A percentile compares a stretch with the other conserved stretches of the same genome.
Conservation (phyloP, 371 early-diverging fungal species). For the Lichtheimia corymbifera region DNA sequence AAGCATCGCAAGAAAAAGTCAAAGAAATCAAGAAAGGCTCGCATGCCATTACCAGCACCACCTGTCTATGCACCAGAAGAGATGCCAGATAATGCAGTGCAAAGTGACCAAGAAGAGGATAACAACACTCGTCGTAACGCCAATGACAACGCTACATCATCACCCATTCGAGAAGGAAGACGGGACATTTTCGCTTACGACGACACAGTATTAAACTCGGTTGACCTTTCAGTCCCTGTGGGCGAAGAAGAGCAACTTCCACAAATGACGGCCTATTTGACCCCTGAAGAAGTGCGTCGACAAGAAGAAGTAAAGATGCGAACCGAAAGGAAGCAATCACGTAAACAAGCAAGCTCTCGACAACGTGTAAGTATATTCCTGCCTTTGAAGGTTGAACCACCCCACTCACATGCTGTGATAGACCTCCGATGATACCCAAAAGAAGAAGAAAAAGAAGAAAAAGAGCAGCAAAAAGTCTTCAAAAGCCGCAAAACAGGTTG, state of each 20-base stretch:
- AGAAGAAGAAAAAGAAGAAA: conserved; percentile 25
- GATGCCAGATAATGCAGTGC: conserved; percentile 65
- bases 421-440: conserved; percentile 16
- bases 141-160: conserved; percentile 4
- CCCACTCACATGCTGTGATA: conserved; percentile 15
- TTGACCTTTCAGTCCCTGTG: conserved; percentile 65
- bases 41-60: conserved; percentile 31
- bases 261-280: conserved; percentile 58
- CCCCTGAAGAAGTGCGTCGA: conserved; percentile 63
- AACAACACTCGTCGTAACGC: conserved; percentile 12
- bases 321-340: conserved; percentile 39
- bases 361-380: too few species aligned
- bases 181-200: conserved; percentile 46
- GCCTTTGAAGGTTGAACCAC: too few species aligned
- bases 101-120: conserved; percentile 40
- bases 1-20: conserved; percentile 25
- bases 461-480: conserved; percentile 11
- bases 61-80: conserved; percentile 67
- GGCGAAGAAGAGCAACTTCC: conserved; percentile 65
- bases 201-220: conserved; percentile 45
- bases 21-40: conserved; percentile 26
- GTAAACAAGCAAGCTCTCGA: conserved; percentile 4
- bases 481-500: conserved; percentile 8
- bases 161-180: conserved; percentile 26
- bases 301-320: conserved; percentile 56